Evolutionary conservation across 2,329 filamentous ascomycete genomes (phyloP).

Genomic region (Pestalotiopsis sp.): DNA sequence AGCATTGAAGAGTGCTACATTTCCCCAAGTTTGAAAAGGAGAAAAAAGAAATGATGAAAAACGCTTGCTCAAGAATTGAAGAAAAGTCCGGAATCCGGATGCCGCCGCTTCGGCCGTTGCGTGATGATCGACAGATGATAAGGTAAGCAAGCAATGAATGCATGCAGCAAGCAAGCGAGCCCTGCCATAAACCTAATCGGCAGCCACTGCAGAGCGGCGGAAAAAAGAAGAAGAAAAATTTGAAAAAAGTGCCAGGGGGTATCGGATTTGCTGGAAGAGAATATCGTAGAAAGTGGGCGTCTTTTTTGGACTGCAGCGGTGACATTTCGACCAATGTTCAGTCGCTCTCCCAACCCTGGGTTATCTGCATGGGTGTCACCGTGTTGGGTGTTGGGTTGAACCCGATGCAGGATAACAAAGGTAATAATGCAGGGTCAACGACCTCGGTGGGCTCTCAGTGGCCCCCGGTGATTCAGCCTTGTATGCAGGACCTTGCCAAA

Average conservation of each 20-base stretch:
- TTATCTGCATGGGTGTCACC: neutral
- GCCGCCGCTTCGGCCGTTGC: neutral
- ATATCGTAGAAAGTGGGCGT: neutral
- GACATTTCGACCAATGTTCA: neutral
- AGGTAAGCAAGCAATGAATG: neutral
- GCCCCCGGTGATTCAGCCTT: slow-evolving; percentile 3
- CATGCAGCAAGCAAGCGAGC: neutral
- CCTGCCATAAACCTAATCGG: neutral
- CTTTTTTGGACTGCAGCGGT: neutral
- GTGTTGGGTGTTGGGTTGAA: too few relatives aligned
- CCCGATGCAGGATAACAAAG: neutral
- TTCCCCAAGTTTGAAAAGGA: neutral
- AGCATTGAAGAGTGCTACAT: neutral
- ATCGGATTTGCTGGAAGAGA: neutral
- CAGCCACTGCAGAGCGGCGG: neutral
- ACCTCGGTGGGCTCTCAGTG: neutral
- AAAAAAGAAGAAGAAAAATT: too few relatives aligned
- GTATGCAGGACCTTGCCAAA: neutral
- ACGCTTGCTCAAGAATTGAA: neutral
- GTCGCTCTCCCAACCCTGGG: neutral
- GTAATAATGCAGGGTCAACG: neutral
- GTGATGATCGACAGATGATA: neutral
- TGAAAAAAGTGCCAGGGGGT: neutral
- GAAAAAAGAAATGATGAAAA: neutral
- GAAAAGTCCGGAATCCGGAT: neutral